A percentile compares a stretch with the other conserved stretches of the same genome.
These are phyloP conservation scores for Acanthamoeba triangularis DNA, from an alignment of 208 protist genomes.

Conservation along the genomic window DNA sequence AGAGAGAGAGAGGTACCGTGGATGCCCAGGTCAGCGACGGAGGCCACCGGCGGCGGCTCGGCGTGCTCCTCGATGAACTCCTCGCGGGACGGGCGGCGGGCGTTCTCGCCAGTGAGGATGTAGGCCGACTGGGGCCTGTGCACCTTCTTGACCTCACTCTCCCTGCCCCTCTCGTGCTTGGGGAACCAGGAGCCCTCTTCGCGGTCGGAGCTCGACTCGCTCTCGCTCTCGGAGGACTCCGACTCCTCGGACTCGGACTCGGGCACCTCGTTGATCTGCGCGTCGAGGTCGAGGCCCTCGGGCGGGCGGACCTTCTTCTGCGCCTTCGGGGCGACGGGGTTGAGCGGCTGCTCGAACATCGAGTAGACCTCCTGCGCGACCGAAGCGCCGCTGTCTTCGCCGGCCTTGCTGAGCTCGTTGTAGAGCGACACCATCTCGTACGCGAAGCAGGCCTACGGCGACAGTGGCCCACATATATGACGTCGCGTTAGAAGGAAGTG, in stretches of 20 bases:
- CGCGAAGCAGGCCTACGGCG: slow-evolving; percentile 48
- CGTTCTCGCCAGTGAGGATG: slow-evolving; percentile 48
- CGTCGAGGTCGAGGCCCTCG: slow-evolving; percentile 65
- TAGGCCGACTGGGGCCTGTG: slow-evolving; percentile 19
- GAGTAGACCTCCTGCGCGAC: slow-evolving; percentile 38
- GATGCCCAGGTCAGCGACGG: slow-evolving; percentile 30
- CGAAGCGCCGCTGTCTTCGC: not conserved
- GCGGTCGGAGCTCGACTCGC: slow-evolving; percentile 33
- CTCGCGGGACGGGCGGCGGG: not conserved
- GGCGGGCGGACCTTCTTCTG: slow-evolving; percentile 47
- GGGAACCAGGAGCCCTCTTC: not conserved
- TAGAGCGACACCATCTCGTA: slow-evolving; percentile 28
- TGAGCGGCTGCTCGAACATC: slow-evolving; percentile 45
- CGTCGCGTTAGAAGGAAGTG: slow-evolving; percentile 27
- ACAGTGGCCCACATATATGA: not conserved
- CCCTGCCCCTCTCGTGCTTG: not conserved
- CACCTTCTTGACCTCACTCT: slow-evolving; percentile 6
- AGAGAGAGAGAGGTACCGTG: slow-evolving; percentile 2
- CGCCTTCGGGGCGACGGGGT: slow-evolving; percentile 72
- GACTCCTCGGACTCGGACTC: slow-evolving; percentile 69
- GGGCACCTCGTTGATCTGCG: slow-evolving; percentile 71
- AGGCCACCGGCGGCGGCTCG: slow-evolving; percentile 3
- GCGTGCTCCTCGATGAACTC: slow-evolving; percentile 3
- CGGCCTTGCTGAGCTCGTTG: slow-evolving; percentile 42
- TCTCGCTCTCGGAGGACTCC: not conserved